A percentile compares a stretch with the other conserved stretches of the same genome.
phyloP scores from a whole-genome alignment of 768 basidiomycete genomes.

The Arthromyces matolae region DNA sequence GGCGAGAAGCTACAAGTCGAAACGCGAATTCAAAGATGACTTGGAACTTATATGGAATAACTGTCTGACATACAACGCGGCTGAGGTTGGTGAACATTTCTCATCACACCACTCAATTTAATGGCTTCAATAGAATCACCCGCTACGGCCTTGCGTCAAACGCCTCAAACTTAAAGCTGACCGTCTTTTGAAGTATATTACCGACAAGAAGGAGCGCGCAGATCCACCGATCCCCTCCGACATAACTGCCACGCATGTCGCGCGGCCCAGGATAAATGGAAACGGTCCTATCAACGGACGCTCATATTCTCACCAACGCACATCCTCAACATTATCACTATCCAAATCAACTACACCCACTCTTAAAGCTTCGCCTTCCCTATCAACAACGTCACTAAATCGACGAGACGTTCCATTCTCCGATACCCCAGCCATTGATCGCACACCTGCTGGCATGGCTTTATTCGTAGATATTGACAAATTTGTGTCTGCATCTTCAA shows the following conservation, averaged over 20 bases:
- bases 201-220: constrained; percentile 79
- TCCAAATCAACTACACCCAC: constrained; percentile 28
- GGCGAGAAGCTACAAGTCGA: constrained; percentile 86
- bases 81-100: constrained; percentile 59
- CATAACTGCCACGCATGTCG: constrained; percentile 31
- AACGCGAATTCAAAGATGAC: constrained; percentile 91
- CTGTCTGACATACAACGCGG: constrained; percentile 88
- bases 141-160: constrained; percentile 75
- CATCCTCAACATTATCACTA: constrained; percentile 33
- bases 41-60: constrained; percentile 97
- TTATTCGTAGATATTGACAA: constrained; percentile 58
- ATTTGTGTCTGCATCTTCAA: constrained; percentile 35
- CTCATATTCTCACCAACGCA: constrained; percentile 31
- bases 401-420: constrained; percentile 50
- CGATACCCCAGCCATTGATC: constrained; percentile 64
- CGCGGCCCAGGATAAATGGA: constrained; percentile 37
- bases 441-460: constrained; percentile 74
- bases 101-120: neutral
- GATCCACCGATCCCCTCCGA: constrained; percentile 63
- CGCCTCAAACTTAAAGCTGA: constrained; percentile 84
- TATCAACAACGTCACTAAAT: constrained; percentile 20
- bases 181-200: constrained; percentile 81
- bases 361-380: constrained; percentile 24
- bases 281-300: constrained; percentile 41
- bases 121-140: constrained; percentile 94